Base-by-base conservation (phyloP, 192 early-diverging fungal genomes). In the Podila epicladia region DNA sequence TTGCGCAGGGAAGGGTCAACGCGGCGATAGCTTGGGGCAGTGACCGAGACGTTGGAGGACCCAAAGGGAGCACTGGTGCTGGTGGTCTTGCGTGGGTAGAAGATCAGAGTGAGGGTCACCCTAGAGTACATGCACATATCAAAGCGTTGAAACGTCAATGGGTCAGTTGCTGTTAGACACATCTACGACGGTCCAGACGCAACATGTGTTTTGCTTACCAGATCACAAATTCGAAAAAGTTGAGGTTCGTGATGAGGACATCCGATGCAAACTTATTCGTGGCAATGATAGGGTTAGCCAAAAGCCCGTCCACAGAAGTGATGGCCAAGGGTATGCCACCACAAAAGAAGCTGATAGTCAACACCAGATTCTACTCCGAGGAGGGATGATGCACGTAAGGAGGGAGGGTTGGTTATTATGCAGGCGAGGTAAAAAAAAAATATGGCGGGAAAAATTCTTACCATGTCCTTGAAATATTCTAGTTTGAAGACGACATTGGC, bases 401-500 rank as follows among this genome's bases (percentile, higher is more conserved):
- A 71, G 59, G 15, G 31, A 6, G 4, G 24, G 24, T n/a, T n/a
- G n/a, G 59, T 26, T 15, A 15, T 45, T 45, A 45, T 45, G 41
- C 41, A 45, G 41, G 41, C 15, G 13, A 17, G 41, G 3, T 37
- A 17, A 15, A 15, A 17, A 35, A 63, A 38, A 31, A n/a, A 45
- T 35, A 13, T 65, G 64, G 45, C 64, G 35, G 35, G 29, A 66
- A 33, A 67, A 45, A 65, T 13, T 31, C 61, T 60, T 80, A 80
- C 77, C 77, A 80, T 80, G 35, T 80, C 77, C 41, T 69, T 73
- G n/a, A 80, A 80, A 61, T 80, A 80, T 45, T 80, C 66, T 17
- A 80, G 58, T 29, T 80, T 80, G n/a, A 67, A 58, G 17, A 80
- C 22, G 15, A 80, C 77, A 26, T 49, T 64, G 9, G 50, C 9